These are phyloP conservation scores for Sporopachydermia cereana DNA, from an alignment of 1,139 yeast genomes.

Conservation along the genomic window DNA sequence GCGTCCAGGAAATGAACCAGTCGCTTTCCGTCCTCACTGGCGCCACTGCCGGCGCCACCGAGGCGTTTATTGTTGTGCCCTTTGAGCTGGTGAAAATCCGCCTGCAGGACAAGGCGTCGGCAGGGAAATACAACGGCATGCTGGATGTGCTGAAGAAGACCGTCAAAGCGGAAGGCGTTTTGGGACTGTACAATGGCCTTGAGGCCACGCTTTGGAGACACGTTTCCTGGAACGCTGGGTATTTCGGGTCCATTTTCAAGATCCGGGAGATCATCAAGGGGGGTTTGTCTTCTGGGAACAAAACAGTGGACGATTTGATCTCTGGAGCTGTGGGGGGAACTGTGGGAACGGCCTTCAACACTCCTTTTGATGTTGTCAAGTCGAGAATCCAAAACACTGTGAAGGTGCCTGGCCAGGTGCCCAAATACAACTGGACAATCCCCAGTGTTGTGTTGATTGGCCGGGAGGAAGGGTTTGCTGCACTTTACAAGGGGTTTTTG, in stretches of 20 bases:
- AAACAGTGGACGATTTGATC: constrained; percentile 75
- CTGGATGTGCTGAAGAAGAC: constrained; percentile 70
- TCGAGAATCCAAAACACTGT: constrained; percentile 91
- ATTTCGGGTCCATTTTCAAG: constrained; percentile 90
- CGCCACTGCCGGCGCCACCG: constrained; percentile 97
- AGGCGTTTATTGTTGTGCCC: constrained; percentile 92
- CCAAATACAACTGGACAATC: constrained; percentile 84
- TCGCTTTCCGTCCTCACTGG: constrained; percentile 84
- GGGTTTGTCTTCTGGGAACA: constrained; percentile 56
- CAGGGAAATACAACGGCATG: constrained; percentile 62
- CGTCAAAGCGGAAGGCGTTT: constrained; percentile 59
- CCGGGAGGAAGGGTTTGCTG: constrained; percentile 81
- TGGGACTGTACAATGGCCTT: constrained; percentile 86
- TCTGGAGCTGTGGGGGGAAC: constrained; percentile 97
- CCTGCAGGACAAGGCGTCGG: constrained; percentile 76
- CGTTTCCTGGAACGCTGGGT: constrained; percentile 94
- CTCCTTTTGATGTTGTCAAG: constrained; percentile 97
- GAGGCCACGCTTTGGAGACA: constrained; percentile 98
- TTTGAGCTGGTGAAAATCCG: constrained; percentile 81
- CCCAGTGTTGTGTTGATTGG: constrained; percentile 71
- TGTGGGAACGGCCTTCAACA: constrained; percentile 83
- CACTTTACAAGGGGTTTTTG: constrained; percentile 87
- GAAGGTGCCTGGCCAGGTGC: constrained; percentile 44
- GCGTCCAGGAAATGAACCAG: constrained; percentile 61
- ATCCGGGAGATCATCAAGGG: constrained; percentile 69